Base-by-base conservation (phyloP, 345 rosid genomes). In the Eucalyptus erythrocorys region DNA sequence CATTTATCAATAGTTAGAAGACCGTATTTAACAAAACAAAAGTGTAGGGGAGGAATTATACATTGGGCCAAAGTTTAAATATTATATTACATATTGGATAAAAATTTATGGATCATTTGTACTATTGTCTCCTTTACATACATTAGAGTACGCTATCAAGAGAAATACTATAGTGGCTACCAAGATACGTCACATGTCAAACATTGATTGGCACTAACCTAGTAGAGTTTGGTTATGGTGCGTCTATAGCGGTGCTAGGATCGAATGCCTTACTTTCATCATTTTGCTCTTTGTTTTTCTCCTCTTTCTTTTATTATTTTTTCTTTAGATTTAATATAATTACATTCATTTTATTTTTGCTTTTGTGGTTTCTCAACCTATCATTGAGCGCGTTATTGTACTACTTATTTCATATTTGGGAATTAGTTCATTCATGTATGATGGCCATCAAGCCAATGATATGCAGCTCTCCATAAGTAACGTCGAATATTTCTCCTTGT, bases 141-240 rank as follows among this genome's bases (percentile, higher is more conserved):
- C 0, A 5, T 55, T 55, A 21, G 26, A 55, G 59, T 55, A 55
- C 5, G 0, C 26, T 55, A 55, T 22, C 11, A 55, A 55, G 12
- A 55, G 2, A 55, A 55, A 55, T 8, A 55, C 11, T 8, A 8
- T 0, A 21, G 59, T 1, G 1, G 27, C 3, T 55, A 21, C 5
- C 5, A 8, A 55, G 59, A 55, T 55, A 55, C 1, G 5, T 55
- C 59, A 55, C 3, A 22, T 48, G 0, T 55, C 59, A 21, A 55
- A 22, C 27, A 22, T 55, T 22, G 59, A 55, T 55, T 2, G 11
- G 4, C 11, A 55, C 27, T 21, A 55, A 22, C 59, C 59, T 21
- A 21, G 59, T 22, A 22, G 27, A 21, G 26, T 55, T 55, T 27
- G 30, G 3, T 55, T 55, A 22, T 8, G 0, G 61, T 55, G 12